Conservation (phyloP, 257 asterid genomes). For the Plectranthus barbatus region DNA sequence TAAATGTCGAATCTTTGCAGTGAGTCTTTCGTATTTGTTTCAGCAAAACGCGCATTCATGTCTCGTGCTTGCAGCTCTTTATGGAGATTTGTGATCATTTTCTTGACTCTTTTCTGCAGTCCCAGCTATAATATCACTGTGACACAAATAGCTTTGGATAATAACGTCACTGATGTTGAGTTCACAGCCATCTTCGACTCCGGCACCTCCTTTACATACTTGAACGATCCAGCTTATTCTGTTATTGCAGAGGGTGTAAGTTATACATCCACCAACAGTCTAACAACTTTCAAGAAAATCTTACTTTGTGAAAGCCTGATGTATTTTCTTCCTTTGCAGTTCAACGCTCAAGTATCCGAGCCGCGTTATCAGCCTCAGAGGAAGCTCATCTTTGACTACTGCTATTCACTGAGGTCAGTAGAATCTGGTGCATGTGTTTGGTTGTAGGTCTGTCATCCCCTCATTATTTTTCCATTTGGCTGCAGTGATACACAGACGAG, state of each 20-base stretch:
- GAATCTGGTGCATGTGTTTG: not conserved
- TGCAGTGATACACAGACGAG: conserved; percentile 54
- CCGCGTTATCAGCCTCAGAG: conserved; percentile 43
- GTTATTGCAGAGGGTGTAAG: conserved; percentile 57
- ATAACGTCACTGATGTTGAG: conserved; percentile 40
- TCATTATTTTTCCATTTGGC: conserved; percentile 9
- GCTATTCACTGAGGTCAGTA: conserved; percentile 64
- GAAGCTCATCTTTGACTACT: conserved; percentile 54
- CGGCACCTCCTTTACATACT: conserved; percentile 88
- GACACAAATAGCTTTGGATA: conserved; percentile 58
- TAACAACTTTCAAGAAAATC: not conserved
- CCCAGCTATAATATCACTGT: conserved; percentile 68
- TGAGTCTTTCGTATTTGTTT: conserved; percentile 28
- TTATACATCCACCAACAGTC: not conserved
- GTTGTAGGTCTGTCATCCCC: conserved; percentile 5
- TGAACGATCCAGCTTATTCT: conserved; percentile 77
- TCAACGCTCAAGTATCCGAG: conserved; percentile 46
- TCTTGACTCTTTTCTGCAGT: conserved; percentile 29
- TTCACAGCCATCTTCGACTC: conserved; percentile 76
- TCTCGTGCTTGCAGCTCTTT: not conserved
- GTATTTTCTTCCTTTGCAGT: conserved; percentile 39
- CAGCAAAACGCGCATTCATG: not conserved
- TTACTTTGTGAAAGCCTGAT: not conserved
- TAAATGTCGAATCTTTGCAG: conserved; percentile 55
- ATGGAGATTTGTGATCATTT: not conserved